Conservation (phyloP, 768 basidiomycete species). For the Trametes elegans region DNA sequence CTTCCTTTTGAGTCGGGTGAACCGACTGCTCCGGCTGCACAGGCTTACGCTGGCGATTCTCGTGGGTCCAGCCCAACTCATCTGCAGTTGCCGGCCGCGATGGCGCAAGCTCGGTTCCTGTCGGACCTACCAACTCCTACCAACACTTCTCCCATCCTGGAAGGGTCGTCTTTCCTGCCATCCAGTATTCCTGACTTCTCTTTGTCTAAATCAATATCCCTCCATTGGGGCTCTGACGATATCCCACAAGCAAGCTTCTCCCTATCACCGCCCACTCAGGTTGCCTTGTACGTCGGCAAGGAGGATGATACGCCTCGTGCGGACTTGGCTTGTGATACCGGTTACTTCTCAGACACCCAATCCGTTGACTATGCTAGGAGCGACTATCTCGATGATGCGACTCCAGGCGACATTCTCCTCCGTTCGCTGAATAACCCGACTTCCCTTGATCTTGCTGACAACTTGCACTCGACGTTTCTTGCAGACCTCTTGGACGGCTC, state of each 20-base stretch:
- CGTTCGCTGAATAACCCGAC: too few relatives aligned
- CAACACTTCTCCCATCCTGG: not conserved
- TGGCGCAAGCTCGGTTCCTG: not conserved
- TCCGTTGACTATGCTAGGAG: not conserved
- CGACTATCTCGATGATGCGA: not conserved
- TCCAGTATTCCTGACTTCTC: not conserved
- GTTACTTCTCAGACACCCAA: not conserved
- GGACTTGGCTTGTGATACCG: not conserved
- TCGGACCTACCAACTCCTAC: not conserved
- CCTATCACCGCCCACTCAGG: not conserved
- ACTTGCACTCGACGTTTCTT: conserved; percentile 7
- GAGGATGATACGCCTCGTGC: not conserved
- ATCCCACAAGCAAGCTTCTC: conserved; percentile 17
- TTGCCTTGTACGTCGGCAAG: not conserved
- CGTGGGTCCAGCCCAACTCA: not conserved
- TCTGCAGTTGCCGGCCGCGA: not conserved
- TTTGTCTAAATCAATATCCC: not conserved
- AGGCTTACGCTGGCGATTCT: too few relatives aligned
- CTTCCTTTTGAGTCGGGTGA: not conserved
- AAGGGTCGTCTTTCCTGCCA: not conserved
- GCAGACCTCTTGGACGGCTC: conserved; percentile 18
- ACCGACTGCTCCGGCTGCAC: too few relatives aligned
- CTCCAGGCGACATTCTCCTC: too few relatives aligned
- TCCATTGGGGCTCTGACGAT: not conserved
- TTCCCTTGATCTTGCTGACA: not conserved